Evolutionary conservation across 805 yeast species (phyloP), one percentile per base, ranked within the genome.

Genomic region (Candida sithepensis): DNA sequence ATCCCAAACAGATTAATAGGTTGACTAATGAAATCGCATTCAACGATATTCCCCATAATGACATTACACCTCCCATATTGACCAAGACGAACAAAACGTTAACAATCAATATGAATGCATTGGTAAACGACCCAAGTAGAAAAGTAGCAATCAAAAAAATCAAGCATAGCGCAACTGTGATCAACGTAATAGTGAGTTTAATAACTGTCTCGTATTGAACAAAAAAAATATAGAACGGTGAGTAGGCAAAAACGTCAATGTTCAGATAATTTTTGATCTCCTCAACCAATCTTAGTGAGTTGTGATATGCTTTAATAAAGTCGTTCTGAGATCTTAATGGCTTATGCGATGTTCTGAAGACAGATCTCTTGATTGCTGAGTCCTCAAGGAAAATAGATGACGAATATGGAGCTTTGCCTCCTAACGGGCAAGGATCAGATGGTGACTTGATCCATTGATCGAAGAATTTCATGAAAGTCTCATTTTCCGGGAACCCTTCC

Each of bases 361-460:
- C 74, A 1, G 89, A 79, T 2, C 92, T 71, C 9, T 60, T 53
- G 4, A 89, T 74, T 2, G 55, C 51, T 1, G 64, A 64, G 0
- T 65, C 55, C 1, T 69, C 67, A 26, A 73, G 67, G 1, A 74
- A 67, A 10, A 88, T 69, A 0, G 90, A 72, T 4, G 72, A 66
- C 1, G 86, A 74, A 61, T 92, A 92, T 0, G 97, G 96, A 0
- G 97, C 97, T 59, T 87, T 86, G 2, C 99, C 99, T 3, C 96
- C 98, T 23, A 92, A 69, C 1, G 98, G 97, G 65, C 99, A 92
- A 2, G 92, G 88, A 58, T 87, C 94, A 48, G 96, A 86, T 2
- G 81, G 82, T 1, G 88, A 69, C 36, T 80, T 73, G 22, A 92
- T 87, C 99, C 99, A 92, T 38, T 85, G 79, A 20, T 78, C 65